Evolutionary conservation across 2,329 filamentous ascomycete genomes (phyloP).

Genomic region (Claviceps maximensis): DNA sequence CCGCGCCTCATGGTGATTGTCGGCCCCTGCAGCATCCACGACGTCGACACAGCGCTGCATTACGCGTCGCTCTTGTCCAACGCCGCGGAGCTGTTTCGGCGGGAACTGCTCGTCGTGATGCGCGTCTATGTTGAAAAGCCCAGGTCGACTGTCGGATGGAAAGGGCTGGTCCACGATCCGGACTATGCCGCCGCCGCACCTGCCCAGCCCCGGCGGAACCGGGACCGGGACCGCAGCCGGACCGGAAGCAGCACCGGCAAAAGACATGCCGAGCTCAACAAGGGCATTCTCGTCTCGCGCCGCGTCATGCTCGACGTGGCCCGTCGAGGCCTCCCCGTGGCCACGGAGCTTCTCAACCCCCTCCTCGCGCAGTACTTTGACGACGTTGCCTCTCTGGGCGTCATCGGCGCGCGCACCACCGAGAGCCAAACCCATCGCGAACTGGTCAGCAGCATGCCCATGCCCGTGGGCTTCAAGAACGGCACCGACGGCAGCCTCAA

Average conservation of each 20-base stretch:
- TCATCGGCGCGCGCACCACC: constrained; percentile 90
- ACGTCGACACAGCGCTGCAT: constrained; percentile 76
- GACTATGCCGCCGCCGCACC: constrained; percentile 66
- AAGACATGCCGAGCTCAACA: constrained; percentile 90
- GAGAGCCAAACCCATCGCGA: constrained; percentile 94
- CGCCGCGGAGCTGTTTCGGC: constrained; percentile 75
- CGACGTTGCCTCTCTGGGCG: constrained; percentile 81
- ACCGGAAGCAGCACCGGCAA: constrained; percentile 7
- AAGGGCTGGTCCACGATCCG: constrained; percentile 95
- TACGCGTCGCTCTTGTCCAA: constrained; percentile 78
- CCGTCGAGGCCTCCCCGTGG: constrained; percentile 84
- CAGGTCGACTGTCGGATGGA: constrained; percentile 95
- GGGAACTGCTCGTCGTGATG: constrained; percentile 92
- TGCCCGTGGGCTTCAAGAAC: constrained; percentile 99
- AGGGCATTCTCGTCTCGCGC: constrained; percentile 74
- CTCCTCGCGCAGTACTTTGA: constrained; percentile 96
- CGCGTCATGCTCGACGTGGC: constrained; percentile 92
- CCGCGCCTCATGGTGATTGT: constrained; percentile 59
- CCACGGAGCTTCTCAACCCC: constrained; percentile 95
- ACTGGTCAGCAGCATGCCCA: constrained; percentile 82
- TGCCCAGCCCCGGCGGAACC: background rate
- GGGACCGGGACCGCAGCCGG: no score
- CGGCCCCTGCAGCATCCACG: constrained; percentile 94
- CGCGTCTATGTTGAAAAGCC: constrained; percentile 98
- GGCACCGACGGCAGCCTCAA: constrained; percentile 84